Evolutionary conservation across 305 asterid genomes (phyloP).

Genomic region (Ruellia speciosa): DNA sequence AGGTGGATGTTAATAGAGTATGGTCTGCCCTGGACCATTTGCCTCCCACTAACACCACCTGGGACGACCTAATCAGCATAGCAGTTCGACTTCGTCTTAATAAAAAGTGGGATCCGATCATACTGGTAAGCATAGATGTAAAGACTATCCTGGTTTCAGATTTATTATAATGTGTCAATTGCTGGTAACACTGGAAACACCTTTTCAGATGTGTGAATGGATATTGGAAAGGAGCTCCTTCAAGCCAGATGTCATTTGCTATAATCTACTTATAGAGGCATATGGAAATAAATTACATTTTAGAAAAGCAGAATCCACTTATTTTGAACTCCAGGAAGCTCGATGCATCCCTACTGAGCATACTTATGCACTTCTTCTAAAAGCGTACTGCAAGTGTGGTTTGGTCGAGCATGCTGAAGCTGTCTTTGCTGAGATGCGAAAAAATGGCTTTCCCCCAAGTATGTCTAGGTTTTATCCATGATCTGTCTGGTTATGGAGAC

Average conservation of each 20-base stretch:
- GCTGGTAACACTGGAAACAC: slow-evolving; percentile 11
- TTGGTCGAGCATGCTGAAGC: slow-evolving; percentile 64
- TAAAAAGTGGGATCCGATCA: slow-evolving; percentile 65
- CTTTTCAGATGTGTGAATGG: slow-evolving; percentile 72
- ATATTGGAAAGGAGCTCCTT: slow-evolving; percentile 56
- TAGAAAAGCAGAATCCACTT: slow-evolving; percentile 65
- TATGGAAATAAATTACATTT: slow-evolving; percentile 49
- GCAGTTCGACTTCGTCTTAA: slow-evolving; percentile 73
- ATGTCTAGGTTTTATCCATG: too few relatives aligned
- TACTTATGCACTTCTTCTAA: slow-evolving; percentile 71
- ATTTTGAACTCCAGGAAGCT: slow-evolving; percentile 57
- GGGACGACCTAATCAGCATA: slow-evolving; percentile 79
- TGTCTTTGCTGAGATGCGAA: slow-evolving; percentile 61
- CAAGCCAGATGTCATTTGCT: slow-evolving; percentile 72
- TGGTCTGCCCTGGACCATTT: slow-evolving; percentile 60
- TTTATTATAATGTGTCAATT: not conserved
- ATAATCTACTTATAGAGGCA: slow-evolving; percentile 82
- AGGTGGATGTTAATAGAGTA: slow-evolving; percentile 37
- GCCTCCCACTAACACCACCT: slow-evolving; percentile 51
- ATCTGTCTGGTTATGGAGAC: too few relatives aligned
- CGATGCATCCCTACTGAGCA: slow-evolving; percentile 80
- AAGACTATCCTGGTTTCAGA: too few relatives aligned
- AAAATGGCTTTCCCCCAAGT: slow-evolving; percentile 53
- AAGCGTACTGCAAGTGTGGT: slow-evolving; percentile 61
- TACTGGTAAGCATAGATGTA: slow-evolving; percentile 30